A percentile compares a stretch with the other conserved stretches of the same genome.
These are phyloP conservation scores for Trichothecium roseum DNA, from an alignment of 2,329 filamentous ascomycete genomes.

Conservation along the genomic window DNA sequence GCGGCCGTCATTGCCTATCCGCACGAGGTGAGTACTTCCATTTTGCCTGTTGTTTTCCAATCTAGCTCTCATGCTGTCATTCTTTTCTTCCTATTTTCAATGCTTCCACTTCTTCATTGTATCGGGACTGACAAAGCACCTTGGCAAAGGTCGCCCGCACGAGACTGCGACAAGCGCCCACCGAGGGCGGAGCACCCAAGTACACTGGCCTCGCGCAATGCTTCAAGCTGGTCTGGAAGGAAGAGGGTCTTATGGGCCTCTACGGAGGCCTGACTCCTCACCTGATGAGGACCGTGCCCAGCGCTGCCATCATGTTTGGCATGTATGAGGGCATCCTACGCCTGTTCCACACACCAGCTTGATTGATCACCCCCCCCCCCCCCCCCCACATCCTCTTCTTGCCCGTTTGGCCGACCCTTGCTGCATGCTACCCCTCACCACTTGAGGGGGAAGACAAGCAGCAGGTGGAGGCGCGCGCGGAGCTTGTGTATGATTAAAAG, in stretches of 20 bases:
- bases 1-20: constrained; percentile 83
- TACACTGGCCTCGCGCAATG: constrained; percentile 85
- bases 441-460: too few species aligned
- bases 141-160: constrained; percentile 63
- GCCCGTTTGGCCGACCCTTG: too few species aligned
- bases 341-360: constrained; percentile 29
- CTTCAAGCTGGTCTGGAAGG: constrained; percentile 77
- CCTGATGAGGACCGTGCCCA: constrained; percentile 81
- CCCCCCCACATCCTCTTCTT: too few species aligned
- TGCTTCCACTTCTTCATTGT: too few species aligned
- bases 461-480: too few species aligned
- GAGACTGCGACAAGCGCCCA: constrained; percentile 74
- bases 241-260: constrained; percentile 76
- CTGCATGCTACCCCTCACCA: too few species aligned
- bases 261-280: constrained; percentile 91
- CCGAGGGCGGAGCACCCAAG: constrained; percentile 59
- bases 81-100: too few species aligned
- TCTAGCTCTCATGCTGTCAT: too few species aligned
- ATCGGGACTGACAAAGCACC: too few species aligned
- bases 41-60: neutral
- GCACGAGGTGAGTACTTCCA: constrained; percentile 56
- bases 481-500: too few species aligned
- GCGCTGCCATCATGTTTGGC: constrained; percentile 92
- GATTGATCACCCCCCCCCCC: too few species aligned
- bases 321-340: constrained; percentile 59